Evolutionary conservation across 2,329 filamentous ascomycete genomes (phyloP), one percentile per base, ranked within the genome.

Genomic region (Huntiella decipiens): DNA sequence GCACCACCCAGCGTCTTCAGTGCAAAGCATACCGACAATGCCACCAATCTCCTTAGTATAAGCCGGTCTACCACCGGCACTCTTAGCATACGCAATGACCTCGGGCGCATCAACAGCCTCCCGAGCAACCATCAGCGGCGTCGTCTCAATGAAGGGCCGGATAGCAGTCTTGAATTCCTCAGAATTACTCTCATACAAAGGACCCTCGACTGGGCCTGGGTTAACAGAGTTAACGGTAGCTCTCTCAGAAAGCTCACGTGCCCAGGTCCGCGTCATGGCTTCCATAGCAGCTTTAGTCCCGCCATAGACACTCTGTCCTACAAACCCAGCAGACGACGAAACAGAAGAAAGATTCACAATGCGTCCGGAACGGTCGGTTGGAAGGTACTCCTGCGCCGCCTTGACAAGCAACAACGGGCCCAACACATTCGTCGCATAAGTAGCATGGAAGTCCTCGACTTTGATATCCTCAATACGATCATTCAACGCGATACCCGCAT

Each of bases 351-450:
- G 59, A 57, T 68, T 73, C 55, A 76, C 62, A 52, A 76, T 65
- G 46, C 66, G 68, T 48, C 61, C 71, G 52, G 66, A 76, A 51
- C 77, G 77, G 61, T 83, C 81, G 46, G 59, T 62, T 1, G 74
- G 84, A 4, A 93, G 69, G 60, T 79, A 77, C 0, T 76, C 79
- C 31, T 76, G 62, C 0, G 74, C 73, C 4, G 81, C 81, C 61
- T 93, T 79, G 19, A 82, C 73, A 11, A 93, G 67, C 2, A 93
- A 70, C 16, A 93, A 62, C 1, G 85, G 85, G 0, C 82, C 85
- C 7, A 84, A 71, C 16, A 92, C 85, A 56, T 93, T 93, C 62
- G 91, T 71, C 47, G 73, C 71, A 64, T 84, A 92, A 47, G 80
- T 76, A 53, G 70, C 65, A 38, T 76, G 68, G 63, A 87, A 92